Conservation (phyloP, 2,329 filamentous ascomycete species). For the Penicillium sp. region DNA sequence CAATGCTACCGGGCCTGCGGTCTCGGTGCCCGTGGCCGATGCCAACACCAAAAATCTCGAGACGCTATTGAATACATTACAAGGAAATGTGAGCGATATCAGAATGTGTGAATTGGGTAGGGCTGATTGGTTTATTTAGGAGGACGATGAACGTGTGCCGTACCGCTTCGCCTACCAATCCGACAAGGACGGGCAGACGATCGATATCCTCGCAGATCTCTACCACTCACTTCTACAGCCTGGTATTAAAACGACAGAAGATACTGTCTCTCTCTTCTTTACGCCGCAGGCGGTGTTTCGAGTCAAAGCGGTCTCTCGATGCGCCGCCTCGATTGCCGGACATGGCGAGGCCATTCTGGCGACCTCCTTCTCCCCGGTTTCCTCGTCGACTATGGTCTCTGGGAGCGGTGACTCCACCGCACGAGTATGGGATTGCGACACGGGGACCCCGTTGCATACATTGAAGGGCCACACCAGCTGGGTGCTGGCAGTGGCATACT, state of each 20-base stretch:
- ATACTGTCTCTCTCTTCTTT: conserved; percentile 57
- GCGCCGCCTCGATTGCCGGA: conserved; percentile 79
- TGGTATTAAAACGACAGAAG: conserved; percentile 53
- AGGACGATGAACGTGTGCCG: conserved; percentile 57
- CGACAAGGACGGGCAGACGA: conserved; percentile 33
- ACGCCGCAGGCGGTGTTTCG: conserved; percentile 87
- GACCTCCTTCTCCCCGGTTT: conserved; percentile 75
- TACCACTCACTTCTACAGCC: conserved; percentile 50
- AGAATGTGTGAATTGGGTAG: too few relatives aligned
- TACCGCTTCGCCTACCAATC: conserved; percentile 60
- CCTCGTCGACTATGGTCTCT: conserved; percentile 71
- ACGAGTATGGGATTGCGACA: conserved; percentile 90
- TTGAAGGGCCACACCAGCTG: conserved; percentile 82
- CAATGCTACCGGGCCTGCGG: conserved; percentile 62
- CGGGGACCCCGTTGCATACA: conserved; percentile 79
- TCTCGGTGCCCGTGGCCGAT: conserved; percentile 72
- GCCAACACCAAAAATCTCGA: conserved; percentile 86
- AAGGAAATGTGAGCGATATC: conserved; percentile 58
- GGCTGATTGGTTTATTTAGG: conserved; percentile 23
- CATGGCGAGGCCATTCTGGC: conserved; percentile 88
- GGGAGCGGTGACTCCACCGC: conserved; percentile 89
- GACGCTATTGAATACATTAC: conserved; percentile 74
- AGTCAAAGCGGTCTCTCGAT: conserved; percentile 84
- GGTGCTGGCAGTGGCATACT: conserved; percentile 84
- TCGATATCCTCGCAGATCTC: conserved; percentile 45